These are phyloP conservation scores for Cercospora sesami DNA, from an alignment of 2,329 filamentous ascomycete genomes.

Conservation along the genomic window DNA sequence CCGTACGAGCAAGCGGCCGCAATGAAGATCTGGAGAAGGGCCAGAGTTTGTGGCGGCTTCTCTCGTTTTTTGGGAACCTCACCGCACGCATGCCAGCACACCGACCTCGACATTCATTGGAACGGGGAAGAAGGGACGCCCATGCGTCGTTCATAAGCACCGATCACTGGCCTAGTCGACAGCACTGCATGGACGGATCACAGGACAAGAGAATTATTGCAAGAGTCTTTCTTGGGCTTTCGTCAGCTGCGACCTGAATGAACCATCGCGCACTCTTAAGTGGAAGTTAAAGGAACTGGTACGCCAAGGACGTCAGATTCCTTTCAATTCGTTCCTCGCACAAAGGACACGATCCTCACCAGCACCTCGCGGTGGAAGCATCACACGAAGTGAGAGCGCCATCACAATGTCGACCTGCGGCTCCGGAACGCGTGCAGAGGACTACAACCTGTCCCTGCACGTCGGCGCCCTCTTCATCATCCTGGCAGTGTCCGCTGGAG, in stretches of 20 bases:
- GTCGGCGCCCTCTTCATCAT: constrained; percentile 58
- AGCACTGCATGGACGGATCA: not conserved
- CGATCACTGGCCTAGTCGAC: not conserved
- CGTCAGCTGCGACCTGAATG: constrained; percentile 2
- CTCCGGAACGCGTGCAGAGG: constrained; percentile 43
- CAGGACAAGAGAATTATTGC: not conserved
- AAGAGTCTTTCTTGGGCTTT: not conserved
- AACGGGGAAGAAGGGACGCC: not conserved
- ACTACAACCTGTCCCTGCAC: constrained; percentile 57
- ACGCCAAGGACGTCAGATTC: not conserved
- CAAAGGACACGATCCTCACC: not conserved
- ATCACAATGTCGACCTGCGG: constrained; percentile 46
- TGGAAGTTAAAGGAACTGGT: not conserved
- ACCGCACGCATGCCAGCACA: constrained; percentile 1
- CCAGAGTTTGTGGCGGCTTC: not conserved
- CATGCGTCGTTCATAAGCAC: not conserved
- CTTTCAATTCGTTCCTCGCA: not conserved
- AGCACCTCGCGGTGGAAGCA: not conserved
- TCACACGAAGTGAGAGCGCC: not conserved
- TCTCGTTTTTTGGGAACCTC: not conserved
- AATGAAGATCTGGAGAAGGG: constrained; percentile 5
- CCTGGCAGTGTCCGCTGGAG: constrained; percentile 54
- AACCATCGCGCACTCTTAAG: not conserved
- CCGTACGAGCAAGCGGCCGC: not conserved
- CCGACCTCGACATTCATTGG: not conserved